phyloP scores from a whole-genome alignment of 139 green algal genomes.

The Tetraselmis striata region DNA sequence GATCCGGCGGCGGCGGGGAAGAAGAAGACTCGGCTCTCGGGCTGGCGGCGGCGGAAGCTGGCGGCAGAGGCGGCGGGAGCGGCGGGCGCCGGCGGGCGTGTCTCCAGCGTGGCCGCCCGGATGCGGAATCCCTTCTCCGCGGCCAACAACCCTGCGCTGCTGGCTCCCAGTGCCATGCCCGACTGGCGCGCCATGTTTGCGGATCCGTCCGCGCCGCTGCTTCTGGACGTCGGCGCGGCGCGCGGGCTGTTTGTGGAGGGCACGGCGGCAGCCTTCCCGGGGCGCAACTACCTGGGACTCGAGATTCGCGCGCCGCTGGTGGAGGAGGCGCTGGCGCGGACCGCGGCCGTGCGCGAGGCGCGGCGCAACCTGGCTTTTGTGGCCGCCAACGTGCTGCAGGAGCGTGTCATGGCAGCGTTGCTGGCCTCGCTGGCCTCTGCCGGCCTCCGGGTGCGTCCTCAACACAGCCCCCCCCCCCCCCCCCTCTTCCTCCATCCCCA shows the following conservation, averaged over 20 bases:
- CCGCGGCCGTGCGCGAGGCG: no score
- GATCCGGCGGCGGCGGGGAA: background rate
- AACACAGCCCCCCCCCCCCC: no score
- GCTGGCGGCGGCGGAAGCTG: background rate
- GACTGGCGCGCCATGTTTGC: background rate
- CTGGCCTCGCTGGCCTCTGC: background rate
- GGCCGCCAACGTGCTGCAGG: background rate
- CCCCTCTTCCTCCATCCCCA: no score
- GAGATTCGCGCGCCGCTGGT: background rate
- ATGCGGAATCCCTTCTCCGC: background rate
- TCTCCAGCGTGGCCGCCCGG: background rate
- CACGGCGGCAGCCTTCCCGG: background rate
- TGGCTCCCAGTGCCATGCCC: background rate
- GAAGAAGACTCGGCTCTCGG: background rate
- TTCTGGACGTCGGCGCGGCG: background rate
- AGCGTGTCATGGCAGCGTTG: background rate
- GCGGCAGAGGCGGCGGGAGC: background rate
- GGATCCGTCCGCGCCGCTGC: background rate
- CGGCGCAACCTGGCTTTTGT: background rate
- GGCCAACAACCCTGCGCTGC: background rate
- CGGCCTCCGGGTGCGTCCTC: background rate
- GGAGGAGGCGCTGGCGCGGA: background rate
- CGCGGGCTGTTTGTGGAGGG: background rate
- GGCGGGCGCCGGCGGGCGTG: background rate
- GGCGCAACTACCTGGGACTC: background rate